Evolutionary conservation across 2,329 filamentous ascomycete genomes (phyloP).

Genomic region (Paraphaeosphaeria minitans): DNA sequence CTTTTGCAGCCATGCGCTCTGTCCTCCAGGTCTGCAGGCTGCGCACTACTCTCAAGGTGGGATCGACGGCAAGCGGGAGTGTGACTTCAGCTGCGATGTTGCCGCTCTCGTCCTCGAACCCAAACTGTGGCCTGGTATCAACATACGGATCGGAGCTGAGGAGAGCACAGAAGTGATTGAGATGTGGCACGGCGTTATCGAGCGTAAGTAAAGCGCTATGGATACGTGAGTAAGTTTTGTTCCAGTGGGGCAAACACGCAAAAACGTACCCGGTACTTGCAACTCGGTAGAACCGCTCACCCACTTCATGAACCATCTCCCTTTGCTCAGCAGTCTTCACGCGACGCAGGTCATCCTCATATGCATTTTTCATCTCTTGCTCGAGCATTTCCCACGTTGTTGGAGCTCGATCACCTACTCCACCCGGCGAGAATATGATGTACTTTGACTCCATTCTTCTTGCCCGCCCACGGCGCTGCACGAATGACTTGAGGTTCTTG

Average conservation of each 20-base stretch:
- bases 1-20: slow-evolving; percentile 74
- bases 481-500: slow-evolving; percentile 66
- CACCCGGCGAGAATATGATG: slow-evolving; percentile 55
- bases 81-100: slow-evolving; percentile 64
- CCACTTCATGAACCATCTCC: slow-evolving; percentile 55
- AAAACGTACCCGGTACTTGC: slow-evolving; percentile 34
- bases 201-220: slow-evolving; percentile 70
- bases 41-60: slow-evolving; percentile 59
- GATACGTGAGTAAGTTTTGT: background rate
- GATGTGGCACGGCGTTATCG: slow-evolving; percentile 73
- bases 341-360: slow-evolving; percentile 67
- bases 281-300: slow-evolving; percentile 32
- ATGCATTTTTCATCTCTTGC: slow-evolving; percentile 71
- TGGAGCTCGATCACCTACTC: slow-evolving; percentile 35
- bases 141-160: slow-evolving; percentile 64
- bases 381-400: slow-evolving; percentile 71
- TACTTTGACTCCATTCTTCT: slow-evolving; percentile 62
- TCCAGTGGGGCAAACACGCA: background rate
- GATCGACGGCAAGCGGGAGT: slow-evolving; percentile 73
- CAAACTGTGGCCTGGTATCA: slow-evolving; percentile 71
- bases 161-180: slow-evolving; percentile 79
- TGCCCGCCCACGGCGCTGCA: slow-evolving; percentile 69
- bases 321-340: slow-evolving; percentile 52
- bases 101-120: slow-evolving; percentile 51
- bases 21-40: slow-evolving; percentile 68